Percentiles rank a stretch among this genome's conserved stretches.
Evolutionary conservation across 116 monocot genomes (phyloP).

Genomic region (Dioscorea cayenensis): DNA sequence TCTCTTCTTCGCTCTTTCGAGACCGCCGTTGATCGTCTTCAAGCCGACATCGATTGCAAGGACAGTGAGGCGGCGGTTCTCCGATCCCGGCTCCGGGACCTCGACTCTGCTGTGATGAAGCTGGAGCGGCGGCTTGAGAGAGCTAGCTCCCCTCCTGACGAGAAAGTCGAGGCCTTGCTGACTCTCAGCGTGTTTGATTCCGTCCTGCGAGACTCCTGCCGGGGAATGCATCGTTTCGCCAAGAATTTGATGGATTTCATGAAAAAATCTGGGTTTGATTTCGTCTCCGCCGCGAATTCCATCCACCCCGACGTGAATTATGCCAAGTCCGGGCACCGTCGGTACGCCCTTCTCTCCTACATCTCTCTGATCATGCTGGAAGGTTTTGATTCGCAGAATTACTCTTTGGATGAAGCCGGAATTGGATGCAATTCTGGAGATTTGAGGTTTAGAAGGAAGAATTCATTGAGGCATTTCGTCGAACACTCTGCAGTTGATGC

Average conservation of each 20-base stretch:
- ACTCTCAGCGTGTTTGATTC: slow-evolving; percentile 61
- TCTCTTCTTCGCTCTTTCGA: slow-evolving; percentile 65
- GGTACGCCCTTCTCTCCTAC: slow-evolving; percentile 72
- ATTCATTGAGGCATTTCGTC: slow-evolving; percentile 70
- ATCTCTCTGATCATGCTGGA: slow-evolving; percentile 71
- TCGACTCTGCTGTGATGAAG: slow-evolving; percentile 28
- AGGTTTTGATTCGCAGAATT: slow-evolving; percentile 44
- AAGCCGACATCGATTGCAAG: slow-evolving; percentile 68
- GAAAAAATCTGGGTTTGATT: slow-evolving; percentile 52
- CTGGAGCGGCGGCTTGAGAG: slow-evolving; percentile 37
- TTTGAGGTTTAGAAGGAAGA: slow-evolving; percentile 1
- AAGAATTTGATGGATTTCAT: slow-evolving; percentile 38
- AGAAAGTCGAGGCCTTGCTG: slow-evolving; percentile 39
- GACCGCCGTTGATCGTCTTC: slow-evolving; percentile 59
- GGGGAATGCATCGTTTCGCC: slow-evolving; percentile 47
- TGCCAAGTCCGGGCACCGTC: slow-evolving; percentile 53
- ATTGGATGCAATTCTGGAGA: slow-evolving; percentile 7
- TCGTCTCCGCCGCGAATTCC: slow-evolving; percentile 43
- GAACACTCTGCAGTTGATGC: slow-evolving; percentile 59
- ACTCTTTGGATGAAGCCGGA: slow-evolving; percentile 9
- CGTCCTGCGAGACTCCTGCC: slow-evolving; percentile 53
- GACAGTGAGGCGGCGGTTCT: slow-evolving; percentile 49
- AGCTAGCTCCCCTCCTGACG: slow-evolving; percentile 17
- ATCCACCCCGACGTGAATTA: slow-evolving; percentile 52
- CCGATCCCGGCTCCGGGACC: slow-evolving; percentile 18